phyloP scores from a whole-genome alignment of 2,329 filamentous ascomycete genomes.

The Aspergillus sp. region DNA sequence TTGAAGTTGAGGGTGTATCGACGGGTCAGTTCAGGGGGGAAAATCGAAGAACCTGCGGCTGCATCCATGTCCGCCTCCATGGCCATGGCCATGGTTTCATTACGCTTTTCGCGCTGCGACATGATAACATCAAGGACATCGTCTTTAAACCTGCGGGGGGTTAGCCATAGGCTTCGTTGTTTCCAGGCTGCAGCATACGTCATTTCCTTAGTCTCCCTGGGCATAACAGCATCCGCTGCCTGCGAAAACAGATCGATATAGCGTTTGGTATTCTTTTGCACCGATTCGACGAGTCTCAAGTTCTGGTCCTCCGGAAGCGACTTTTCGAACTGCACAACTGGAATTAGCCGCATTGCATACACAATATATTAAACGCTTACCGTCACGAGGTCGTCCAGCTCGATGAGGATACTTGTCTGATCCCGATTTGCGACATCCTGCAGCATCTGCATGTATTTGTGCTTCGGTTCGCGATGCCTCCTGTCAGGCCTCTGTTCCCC shows the following conservation, averaged over 20 bases:
- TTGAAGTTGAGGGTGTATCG: constrained; percentile 96
- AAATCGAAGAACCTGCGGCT: constrained; percentile 61
- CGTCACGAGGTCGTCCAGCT: constrained; percentile 74
- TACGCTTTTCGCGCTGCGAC: constrained; percentile 78
- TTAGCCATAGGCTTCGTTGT: constrained; percentile 11
- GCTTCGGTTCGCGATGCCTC: constrained; percentile 49
- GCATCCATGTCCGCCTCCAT: constrained; percentile 58
- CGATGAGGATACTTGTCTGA: constrained; percentile 68
- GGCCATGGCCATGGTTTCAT: constrained; percentile 63
- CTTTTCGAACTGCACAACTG: constrained; percentile 77
- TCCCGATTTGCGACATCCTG: constrained; percentile 78
- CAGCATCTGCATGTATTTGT: constrained; percentile 82
- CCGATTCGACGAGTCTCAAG: constrained; percentile 61
- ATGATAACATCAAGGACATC: constrained; percentile 96
- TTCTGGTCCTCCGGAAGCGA: constrained; percentile 58
- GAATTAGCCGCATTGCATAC: too few species aligned
- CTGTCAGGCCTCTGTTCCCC: constrained; percentile 36
- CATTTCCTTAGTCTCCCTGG: constrained; percentile 43
- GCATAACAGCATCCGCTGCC: constrained; percentile 81
- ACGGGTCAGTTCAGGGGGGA: constrained; percentile 83
- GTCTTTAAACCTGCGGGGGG: constrained; percentile 70
- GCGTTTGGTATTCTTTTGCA: constrained; percentile 86
- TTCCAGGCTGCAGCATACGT: not conserved
- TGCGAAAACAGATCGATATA: constrained; percentile 87
- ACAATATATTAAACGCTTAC: constrained; percentile 41